Evolutionary conservation across 805 yeast genomes (phyloP).

Genomic region (Lachancea sp.): DNA sequence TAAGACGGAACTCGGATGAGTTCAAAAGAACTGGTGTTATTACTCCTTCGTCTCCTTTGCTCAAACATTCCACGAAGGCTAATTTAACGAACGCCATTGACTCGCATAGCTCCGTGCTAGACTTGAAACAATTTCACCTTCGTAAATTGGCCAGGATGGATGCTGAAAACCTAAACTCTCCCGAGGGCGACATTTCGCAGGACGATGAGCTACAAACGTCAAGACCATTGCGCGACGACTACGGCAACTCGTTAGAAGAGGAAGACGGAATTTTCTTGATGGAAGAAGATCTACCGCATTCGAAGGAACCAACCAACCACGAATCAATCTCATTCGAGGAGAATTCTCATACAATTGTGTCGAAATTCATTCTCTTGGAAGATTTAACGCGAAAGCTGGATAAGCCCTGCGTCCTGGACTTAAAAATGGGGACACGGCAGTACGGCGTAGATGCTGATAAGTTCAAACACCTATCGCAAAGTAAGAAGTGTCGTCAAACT

Average conservation of each 20-base stretch:
- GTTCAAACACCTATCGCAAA: slow-evolving; percentile 70
- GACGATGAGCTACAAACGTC: slow-evolving; percentile 1
- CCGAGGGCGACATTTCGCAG: slow-evolving; percentile 1
- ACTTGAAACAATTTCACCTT: slow-evolving; percentile 27
- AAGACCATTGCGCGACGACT: slow-evolving; percentile 1
- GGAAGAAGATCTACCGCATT: slow-evolving; percentile 14
- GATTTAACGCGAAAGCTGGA: slow-evolving; percentile 80
- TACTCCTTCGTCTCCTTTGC: slow-evolving; percentile 14
- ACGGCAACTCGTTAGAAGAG: background rate
- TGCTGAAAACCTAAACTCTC: background rate
- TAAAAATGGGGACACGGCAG: slow-evolving; percentile 98
- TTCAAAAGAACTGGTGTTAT: background rate
- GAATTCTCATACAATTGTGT: slow-evolving; percentile 29
- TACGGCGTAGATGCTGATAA: slow-evolving; percentile 88
- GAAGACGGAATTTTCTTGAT: slow-evolving; percentile 17
- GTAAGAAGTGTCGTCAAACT: slow-evolving; percentile 71
- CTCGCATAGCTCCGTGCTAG: slow-evolving; percentile 29
- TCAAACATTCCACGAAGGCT: slow-evolving; percentile 21
- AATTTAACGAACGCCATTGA: slow-evolving; percentile 26
- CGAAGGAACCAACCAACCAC: slow-evolving; percentile 10
- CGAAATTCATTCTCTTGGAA: slow-evolving; percentile 75
- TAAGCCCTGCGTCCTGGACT: slow-evolving; percentile 85
- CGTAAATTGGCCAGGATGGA: slow-evolving; percentile 22
- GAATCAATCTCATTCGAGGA: slow-evolving; percentile 24
- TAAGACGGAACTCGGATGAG: slow-evolving; percentile 8